Base-by-base conservation (phyloP, 164 flowering plant genomes). In the Tetrastigma voinierianum region DNA sequence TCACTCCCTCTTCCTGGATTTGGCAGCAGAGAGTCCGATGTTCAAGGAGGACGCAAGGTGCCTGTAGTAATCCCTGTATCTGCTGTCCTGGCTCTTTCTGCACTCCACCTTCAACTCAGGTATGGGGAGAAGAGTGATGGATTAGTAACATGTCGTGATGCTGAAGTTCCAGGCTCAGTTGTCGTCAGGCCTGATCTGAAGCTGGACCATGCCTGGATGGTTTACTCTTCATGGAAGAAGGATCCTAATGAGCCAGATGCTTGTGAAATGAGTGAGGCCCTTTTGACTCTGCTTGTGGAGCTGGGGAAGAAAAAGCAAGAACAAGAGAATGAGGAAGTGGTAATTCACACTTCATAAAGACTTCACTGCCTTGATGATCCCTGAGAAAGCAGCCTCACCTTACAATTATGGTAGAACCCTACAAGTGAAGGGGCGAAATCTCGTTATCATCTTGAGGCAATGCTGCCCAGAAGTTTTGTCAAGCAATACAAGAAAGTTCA, bases 41-140 rank as follows among this genome's bases (percentile, higher is more conserved):
- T 59, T 23, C 76, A 65, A 68, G 72, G 69, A 0, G 80, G 78
- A 10, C 62, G 74, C 11, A 81, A 77, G 69, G 78, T 94, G 43
- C 96, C 96, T 1, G 86, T 92, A 1, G 74, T 87, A 14, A 64
- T 92, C 14, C 98, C 97, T 13, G 17, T 86, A 6, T 85, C 96
- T 32, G 97, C 97, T 62, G 96, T 81, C 57, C 86, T 95, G 97
- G 97, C 97, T 20, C 62, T 86, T 2, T 78, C 77, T 43, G 96
- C 98, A 12, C 87, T 90, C 61, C 96, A 87, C 72, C 67, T 92
- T 63, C 82, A 76, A 71, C 83, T 92, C 14, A 72, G 97, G 51
- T 95, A 90, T 46, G 93, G 96, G 2, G 97, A 91, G 83, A 87
- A 84, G 80, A 94, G 97, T 47, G 96, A 94, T 53, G 98, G 98